Base-by-base conservation (phyloP, 2,329 filamentous ascomycete genomes). In the Sporothrix luriei region DNA sequence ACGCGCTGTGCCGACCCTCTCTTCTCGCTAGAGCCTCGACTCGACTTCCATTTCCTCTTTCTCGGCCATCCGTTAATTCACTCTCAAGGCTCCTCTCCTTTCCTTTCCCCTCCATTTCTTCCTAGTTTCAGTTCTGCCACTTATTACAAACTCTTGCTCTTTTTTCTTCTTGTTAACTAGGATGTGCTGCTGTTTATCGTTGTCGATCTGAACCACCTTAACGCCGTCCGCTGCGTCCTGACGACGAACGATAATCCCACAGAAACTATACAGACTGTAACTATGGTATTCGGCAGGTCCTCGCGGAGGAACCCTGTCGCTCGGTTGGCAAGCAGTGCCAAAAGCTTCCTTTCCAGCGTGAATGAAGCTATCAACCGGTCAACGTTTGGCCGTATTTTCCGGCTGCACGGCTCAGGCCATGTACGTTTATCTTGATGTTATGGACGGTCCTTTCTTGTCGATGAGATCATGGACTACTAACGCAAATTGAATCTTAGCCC, bases 381-480 rank as follows among this genome's bases (percentile, higher is more conserved):
- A 0, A 79, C 78, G 9, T 78, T 90, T 73, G 89, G 88, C 26
- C 82, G 81, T 64, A 82, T 88, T 68, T 93, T 93, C 76, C 84
- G 85, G 64, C 85, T 93, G 38, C 85, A 88, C 69, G 88, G 88
- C 19, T 88, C 84, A 54, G 89, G 89, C 65, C 90, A 92, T 82
- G 90, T 91, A 80, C 76, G 85, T 52, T 9, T n/a, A 26, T 33
- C 29, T 49, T 7, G 2, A 3, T 21, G 6, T 38, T 52, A 10
- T 26, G 19, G 11, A 7, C 3, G 14, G 40, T 43, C 14, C 10
- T 21, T 38, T 46, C n/a, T 38, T 2, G 10, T 11, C 10, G 11
- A 10, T n/a, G 29, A 4, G 10, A 4, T 51, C 1, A 16, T 3
- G 1, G 13, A 21, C 3, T 5, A 4, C 57, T 46, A 62, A 62